Conservation (phyloP, 2,329 filamentous ascomycete species). For the Aspergillus clavatus region DNA sequence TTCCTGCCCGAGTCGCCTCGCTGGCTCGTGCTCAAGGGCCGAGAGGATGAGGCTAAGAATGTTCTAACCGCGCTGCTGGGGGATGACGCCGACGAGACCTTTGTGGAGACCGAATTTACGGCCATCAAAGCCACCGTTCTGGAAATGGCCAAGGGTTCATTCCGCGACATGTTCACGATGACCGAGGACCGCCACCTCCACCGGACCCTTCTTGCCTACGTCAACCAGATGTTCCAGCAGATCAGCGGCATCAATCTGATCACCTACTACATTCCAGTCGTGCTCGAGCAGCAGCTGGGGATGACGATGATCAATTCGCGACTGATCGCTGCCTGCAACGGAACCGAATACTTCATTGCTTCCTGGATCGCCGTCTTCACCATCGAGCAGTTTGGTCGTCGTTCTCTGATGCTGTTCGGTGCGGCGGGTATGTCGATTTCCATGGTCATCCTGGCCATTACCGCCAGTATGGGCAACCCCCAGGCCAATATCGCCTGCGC, state of each 20-base stretch:
- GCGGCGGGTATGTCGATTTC: slow-evolving; percentile 58
- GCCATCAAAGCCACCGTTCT: slow-evolving; percentile 52
- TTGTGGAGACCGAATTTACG: slow-evolving; percentile 45
- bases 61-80: slow-evolving; percentile 47
- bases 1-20: slow-evolving; percentile 55
- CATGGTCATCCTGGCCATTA: slow-evolving; percentile 56
- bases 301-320: slow-evolving; percentile 40
- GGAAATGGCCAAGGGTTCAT: slow-evolving; percentile 48
- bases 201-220: slow-evolving; percentile 51
- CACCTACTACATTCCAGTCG: slow-evolving; percentile 43
- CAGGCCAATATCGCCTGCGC: slow-evolving; percentile 24
- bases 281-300: slow-evolving; percentile 41
- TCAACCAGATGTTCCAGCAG: slow-evolving; percentile 55
- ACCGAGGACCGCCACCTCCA: slow-evolving; percentile 53
- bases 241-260: slow-evolving; percentile 44
- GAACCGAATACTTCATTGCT: slow-evolving; percentile 51
- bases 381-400: slow-evolving; percentile 50
- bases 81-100: slow-evolving; percentile 42
- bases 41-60: slow-evolving; percentile 48
- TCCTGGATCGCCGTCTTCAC: slow-evolving; percentile 49
- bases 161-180: slow-evolving; percentile 57
- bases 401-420: slow-evolving; percentile 68
- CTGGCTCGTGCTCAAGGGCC: slow-evolving; percentile 54
- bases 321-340: slow-evolving; percentile 51
- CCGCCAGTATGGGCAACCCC: slow-evolving; percentile 20